Conservation (phyloP, 2,329 filamentous ascomycete species). For the Lachnum nothofagi region DNA sequence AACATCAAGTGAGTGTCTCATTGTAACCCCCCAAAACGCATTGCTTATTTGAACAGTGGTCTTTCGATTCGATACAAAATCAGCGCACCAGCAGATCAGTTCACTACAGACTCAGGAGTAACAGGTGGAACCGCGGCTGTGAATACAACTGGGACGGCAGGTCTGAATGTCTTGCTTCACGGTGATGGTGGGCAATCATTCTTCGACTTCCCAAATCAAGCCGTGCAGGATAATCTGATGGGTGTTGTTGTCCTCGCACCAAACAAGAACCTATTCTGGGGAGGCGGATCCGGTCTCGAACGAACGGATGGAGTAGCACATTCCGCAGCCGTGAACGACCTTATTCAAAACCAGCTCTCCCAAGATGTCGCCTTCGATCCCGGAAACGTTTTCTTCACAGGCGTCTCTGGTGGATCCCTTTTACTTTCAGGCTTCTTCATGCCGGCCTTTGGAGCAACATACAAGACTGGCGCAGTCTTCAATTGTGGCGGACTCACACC, state of each 20-base stretch:
- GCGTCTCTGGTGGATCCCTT: constrained; percentile 51
- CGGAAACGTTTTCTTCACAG: constrained; percentile 51
- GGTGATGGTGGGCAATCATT: constrained; percentile 57
- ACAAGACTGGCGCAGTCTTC: constrained; percentile 45
- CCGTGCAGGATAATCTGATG: constrained; percentile 73
- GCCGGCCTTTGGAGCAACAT: constrained; percentile 40
- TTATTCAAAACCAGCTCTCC: constrained; percentile 46
- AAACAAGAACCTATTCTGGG: constrained; percentile 53
- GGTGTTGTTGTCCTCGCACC: constrained; percentile 64
- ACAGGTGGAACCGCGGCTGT: constrained; percentile 37
- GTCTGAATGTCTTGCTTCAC: constrained; percentile 54
- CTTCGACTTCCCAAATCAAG: constrained; percentile 75
- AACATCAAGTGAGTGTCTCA: constrained; percentile 44
- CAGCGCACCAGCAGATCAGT: constrained; percentile 49
- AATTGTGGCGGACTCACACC: constrained; percentile 52
- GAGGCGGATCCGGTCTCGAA: constrained; percentile 46
- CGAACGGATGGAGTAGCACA: constrained; percentile 52
- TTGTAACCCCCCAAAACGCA: not conserved
- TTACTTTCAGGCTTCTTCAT: constrained; percentile 54
- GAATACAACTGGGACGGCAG: constrained; percentile 36
- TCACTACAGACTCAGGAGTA: constrained; percentile 46
- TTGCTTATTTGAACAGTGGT: constrained; percentile 35
- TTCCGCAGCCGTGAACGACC: constrained; percentile 50
- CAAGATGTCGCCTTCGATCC: constrained; percentile 50
- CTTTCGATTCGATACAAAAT: constrained; percentile 53